Evolutionary conservation across 352 stramenopile genomes (phyloP).

Genomic region (Phytophthora niederhauseri): DNA sequence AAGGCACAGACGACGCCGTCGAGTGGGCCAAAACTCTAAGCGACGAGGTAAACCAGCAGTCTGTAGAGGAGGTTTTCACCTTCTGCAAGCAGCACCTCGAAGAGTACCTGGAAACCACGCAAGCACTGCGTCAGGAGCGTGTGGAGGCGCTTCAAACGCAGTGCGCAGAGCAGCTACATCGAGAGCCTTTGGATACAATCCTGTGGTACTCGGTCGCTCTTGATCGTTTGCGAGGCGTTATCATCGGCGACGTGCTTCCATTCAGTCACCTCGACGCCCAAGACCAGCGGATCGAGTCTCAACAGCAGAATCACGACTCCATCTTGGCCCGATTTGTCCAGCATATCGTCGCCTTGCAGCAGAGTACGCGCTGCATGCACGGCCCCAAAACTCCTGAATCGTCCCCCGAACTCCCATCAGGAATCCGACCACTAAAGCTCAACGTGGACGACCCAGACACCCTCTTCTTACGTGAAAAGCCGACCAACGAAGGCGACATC

Average conservation of each 20-base stretch:
- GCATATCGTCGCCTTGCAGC: conserved; percentile 37
- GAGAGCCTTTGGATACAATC: conserved; percentile 12
- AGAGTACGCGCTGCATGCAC: conserved; percentile 18
- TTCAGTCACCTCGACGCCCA: background rate
- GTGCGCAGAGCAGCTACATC: conserved; percentile 8
- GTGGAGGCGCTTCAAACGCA: conserved; percentile 10
- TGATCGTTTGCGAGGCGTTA: conserved; percentile 48
- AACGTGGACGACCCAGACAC: conserved; percentile 40
- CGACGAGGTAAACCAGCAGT: conserved; percentile 10
- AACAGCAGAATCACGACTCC: conserved; percentile 5
- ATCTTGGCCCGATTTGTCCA: conserved; percentile 42
- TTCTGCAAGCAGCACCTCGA: conserved; percentile 27
- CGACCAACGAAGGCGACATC: conserved; percentile 39
- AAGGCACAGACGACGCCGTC: conserved; percentile 6
- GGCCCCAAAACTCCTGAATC: background rate
- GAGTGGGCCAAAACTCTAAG: conserved; percentile 18
- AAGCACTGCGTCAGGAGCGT: conserved; percentile 7
- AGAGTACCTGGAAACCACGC: conserved; percentile 9
- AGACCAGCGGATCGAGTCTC: background rate
- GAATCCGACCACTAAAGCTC: conserved; percentile 45
- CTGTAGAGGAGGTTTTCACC: conserved; percentile 7
- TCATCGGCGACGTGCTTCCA: conserved; percentile 33
- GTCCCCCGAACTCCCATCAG: conserved; percentile 40
- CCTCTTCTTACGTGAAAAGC: conserved; percentile 46
- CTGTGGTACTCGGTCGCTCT: conserved; percentile 44